Base-by-base conservation (phyloP, 768 basidiomycete species). In the Rhodotorula diobovata region DNA sequence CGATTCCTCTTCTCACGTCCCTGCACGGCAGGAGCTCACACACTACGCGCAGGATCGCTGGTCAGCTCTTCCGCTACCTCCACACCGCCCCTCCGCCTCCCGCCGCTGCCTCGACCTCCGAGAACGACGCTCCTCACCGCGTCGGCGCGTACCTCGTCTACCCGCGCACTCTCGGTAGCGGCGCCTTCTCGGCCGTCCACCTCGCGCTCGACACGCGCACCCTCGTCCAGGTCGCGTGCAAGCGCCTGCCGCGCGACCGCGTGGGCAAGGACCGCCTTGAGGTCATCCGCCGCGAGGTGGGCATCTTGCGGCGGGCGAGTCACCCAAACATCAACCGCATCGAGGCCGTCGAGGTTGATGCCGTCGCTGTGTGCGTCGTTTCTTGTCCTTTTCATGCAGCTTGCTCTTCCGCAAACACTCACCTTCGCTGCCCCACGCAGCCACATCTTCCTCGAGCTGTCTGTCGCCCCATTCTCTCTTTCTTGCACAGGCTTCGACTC, bases 251-350 rank as follows among this genome's bases (percentile, higher is more conserved):
- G 6, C 62, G 66, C 32, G 12, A 21, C 2, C 37, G 48, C 21
- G 8, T 64, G 34, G 23, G 25, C 16, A 23, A 46, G 16, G 35
- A 62, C 48, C 46, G 56, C 7, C 35, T 74, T 23, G n/a, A 7
- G 1, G 34, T 39, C 4, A 50, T 73, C 25, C 61, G 55, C 18
- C 37, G 63, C 39, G 73, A 74, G 60, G 56, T 70, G 34, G 69
- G 57, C 25, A 61, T 74, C 32, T 63, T 74, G 28, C 56, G 54
- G 35, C 43, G 34, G 12, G 68, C 66, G 18, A 0, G 20, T 5
- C 73, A 74, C 58, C 73, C 73, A 4, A 70, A 68, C 66, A 70
- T 74, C 62, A 74, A 70, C 69, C 67, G 64, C 41, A 57, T 74
- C 43, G 59, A 63, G 35, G 66, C 65, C 46, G 63, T 70, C 30